Evolutionary conservation across 108 stramenopile genomes (phyloP).

Genomic region (Cyclostephanos invisitatus): DNA sequence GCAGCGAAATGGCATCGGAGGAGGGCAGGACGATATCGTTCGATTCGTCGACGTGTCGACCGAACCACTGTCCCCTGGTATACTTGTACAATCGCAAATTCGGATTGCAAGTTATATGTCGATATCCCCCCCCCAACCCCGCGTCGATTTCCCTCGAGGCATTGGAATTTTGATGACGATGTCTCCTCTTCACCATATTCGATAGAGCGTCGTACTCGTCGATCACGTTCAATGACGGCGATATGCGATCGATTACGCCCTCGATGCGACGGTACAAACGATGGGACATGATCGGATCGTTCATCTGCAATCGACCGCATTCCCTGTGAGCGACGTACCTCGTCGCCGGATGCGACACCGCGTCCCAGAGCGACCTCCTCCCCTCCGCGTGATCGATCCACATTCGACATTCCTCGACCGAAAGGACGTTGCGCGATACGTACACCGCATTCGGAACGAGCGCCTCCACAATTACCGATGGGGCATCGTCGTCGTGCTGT

Average conservation of each 20-base stretch:
- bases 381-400: slow-evolving; percentile 82
- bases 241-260: slow-evolving; percentile 11
- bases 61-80: slow-evolving; percentile 79
- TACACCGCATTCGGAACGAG: slow-evolving; percentile 47
- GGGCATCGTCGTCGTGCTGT: too few relatives aligned
- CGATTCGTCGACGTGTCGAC: slow-evolving; percentile 82
- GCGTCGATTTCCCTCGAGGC: too few relatives aligned
- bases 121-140: too few relatives aligned
- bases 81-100: slow-evolving; percentile 90
- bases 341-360: slow-evolving; percentile 65
- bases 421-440: slow-evolving; percentile 48
- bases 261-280: slow-evolving; percentile 53
- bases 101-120: slow-evolving; percentile 75
- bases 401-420: slow-evolving; percentile 69
- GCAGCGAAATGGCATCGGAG: slow-evolving; percentile 3
- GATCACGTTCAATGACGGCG: slow-evolving; percentile 35
- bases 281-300: slow-evolving; percentile 51
- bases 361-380: slow-evolving; percentile 48
- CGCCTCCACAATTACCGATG: slow-evolving; percentile 7
- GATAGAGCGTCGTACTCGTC: slow-evolving; percentile 32
- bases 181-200: slow-evolving; percentile 24
- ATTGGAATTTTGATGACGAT: slow-evolving; percentile 21
- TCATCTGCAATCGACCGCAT: slow-evolving; percentile 54
- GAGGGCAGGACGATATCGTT: slow-evolving; percentile 34
- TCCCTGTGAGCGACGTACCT: slow-evolving; percentile 79